These are phyloP conservation scores for Solanum piurae DNA, from an alignment of 257 asterid genomes.

Conservation along the genomic window DNA sequence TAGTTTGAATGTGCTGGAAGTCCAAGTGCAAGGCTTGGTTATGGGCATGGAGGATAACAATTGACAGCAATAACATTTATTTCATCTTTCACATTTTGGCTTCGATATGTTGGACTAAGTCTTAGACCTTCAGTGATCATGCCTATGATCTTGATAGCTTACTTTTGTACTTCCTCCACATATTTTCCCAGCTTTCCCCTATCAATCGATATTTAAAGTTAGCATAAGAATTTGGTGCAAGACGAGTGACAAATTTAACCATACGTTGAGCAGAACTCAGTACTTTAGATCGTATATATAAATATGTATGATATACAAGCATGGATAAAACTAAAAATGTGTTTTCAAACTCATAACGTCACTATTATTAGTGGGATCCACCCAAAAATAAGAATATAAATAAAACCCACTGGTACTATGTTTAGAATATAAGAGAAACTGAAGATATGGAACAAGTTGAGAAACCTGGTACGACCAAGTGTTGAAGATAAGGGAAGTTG, in stretches of 20 bases:
- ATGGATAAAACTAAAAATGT: neutral
- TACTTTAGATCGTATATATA: neutral
- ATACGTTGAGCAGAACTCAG: neutral
- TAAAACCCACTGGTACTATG: too few species aligned
- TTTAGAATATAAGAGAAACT: too few species aligned
- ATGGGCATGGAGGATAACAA: conserved; percentile 37
- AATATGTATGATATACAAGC: neutral
- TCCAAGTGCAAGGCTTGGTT: conserved; percentile 28
- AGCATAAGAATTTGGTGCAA: neutral
- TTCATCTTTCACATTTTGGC: conserved; percentile 16
- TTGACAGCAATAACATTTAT: conserved; percentile 34
- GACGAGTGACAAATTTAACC: neutral
- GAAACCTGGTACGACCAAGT: too few species aligned
- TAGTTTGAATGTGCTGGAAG: conserved; percentile 48
- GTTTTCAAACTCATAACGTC: neutral
- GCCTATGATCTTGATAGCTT: conserved; percentile 12
- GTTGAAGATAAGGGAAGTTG: too few species aligned
- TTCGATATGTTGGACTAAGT: conserved; percentile 24
- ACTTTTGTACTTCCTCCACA: conserved; percentile 13
- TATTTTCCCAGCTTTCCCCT: conserved; percentile 13
- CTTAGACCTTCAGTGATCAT: conserved; percentile 37
- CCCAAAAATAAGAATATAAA: neutral
- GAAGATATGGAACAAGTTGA: too few species aligned
- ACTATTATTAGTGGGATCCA: too few species aligned
- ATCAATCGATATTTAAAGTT: neutral